Base-by-base conservation (phyloP, 768 basidiomycete genomes). In the Pleurotus giganteus region DNA sequence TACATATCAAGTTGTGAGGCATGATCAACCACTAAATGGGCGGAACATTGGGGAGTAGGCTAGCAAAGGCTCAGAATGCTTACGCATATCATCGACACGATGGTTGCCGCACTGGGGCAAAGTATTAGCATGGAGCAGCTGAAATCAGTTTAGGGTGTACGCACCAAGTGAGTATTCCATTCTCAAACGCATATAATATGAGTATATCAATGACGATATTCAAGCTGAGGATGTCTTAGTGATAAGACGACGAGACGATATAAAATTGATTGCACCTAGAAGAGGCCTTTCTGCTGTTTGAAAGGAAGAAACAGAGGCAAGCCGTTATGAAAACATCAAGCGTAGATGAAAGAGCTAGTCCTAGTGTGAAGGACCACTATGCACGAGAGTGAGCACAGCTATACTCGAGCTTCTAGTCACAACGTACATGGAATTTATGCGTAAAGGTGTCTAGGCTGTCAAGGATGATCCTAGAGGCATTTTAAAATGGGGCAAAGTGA, bases 111-210 rank as follows among this genome's bases (percentile, higher is more conserved):
- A 54, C 75, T 76, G 42, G 24, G 3, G 26, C n/a, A 23, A 11
- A 28, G 26, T 5, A 52, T 55, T 15, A 21, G 39, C 32, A 19
- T 21, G 8, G 4, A 39, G 19, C n/a, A 24, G 9, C 3, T 23
- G 13, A 1, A 8, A 12, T 19, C 43, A 43, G 2, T 43, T 12
- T 1, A 47, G 26, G 13, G 32, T 13, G 26, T 2, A 26, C 24
- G 60, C 65, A 74, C 75, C 75, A 74, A 26, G 82, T 82, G 27
- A 82, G 56, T 6, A 75, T 64, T 53, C 81, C 81, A 31, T 74
- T 81, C 60, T 83, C 82, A 41, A 83, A 74, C 0, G 80, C 75
- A 57, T 83, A 82, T 1, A 79, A 58, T 36, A 82, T 77, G 43
- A 82, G 67, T 0, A 67, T 61, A 53, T 81, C 73, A 21, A 83